A percentile compares a stretch with the other conserved stretches of the same genome.
Evolutionary conservation across 352 stramenopile genomes (phyloP).

Genomic region (Globisporangium canariense): DNA sequence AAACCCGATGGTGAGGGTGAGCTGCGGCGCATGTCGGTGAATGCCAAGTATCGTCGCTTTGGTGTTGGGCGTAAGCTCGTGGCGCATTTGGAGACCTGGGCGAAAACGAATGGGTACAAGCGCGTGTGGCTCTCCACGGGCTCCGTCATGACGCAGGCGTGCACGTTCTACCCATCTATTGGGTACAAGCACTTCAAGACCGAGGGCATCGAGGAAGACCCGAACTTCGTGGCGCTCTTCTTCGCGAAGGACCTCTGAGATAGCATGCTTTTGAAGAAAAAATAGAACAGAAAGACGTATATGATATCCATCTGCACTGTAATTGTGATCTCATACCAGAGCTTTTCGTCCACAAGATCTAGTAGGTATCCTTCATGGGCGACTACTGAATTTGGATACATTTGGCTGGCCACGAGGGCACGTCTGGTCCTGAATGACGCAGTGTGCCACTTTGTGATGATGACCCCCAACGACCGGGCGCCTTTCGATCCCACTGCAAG

Average conservation of each 20-base stretch:
- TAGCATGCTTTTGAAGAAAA: too few relatives aligned
- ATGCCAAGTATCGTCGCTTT: conserved; percentile 24
- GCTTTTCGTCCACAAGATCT: too few relatives aligned
- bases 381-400: too few relatives aligned
- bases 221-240: conserved; percentile 16
- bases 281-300: too few relatives aligned
- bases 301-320: too few relatives aligned
- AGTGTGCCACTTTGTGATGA: too few relatives aligned
- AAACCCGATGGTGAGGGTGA: conserved; percentile 24
- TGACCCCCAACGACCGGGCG: too few relatives aligned
- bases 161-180: conserved; percentile 30
- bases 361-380: too few relatives aligned
- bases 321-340: too few relatives aligned
- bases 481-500: too few relatives aligned
- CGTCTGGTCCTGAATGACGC: too few relatives aligned
- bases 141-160: conserved; percentile 20
- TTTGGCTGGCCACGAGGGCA: too few relatives aligned
- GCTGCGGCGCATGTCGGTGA: conserved; percentile 39
- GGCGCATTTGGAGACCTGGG: conserved; percentile 28
- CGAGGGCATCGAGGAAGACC: conserved; percentile 28
- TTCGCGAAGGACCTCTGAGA: conserved; percentile 22
- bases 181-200: conserved; percentile 25
- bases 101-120: conserved; percentile 17
- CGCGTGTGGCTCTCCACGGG: conserved; percentile 29
- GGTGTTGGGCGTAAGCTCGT: conserved; percentile 29